Base-by-base conservation (phyloP, 441 rosid species). In the Monsonia emarginata region DNA sequence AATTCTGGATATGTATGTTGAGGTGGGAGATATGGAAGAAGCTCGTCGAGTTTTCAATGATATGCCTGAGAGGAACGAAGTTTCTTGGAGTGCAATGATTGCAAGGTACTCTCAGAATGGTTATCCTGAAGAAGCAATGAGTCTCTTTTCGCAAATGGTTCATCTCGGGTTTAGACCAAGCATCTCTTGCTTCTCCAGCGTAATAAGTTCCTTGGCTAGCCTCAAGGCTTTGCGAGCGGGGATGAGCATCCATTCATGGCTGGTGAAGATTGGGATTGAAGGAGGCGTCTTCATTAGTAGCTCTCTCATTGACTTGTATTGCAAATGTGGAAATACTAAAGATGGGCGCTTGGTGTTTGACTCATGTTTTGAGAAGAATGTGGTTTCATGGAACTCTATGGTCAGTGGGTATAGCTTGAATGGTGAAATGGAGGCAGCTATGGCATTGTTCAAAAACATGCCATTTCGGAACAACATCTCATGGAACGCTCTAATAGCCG, bases 381-480 rank as follows among this genome's bases (percentile, higher is more conserved):
- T 75, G 18, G 85, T 85, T 66, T 76, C 74, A 16, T 79, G 87
- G 88, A 87, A 83, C 68, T 65, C 86, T 28, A 83, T 87, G 84
- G 66, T 85, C 24, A 65, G 78, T 31, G 82, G 85, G 28, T 81
- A 81, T 32, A 63, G 83, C 52, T 44, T 74, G 67, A 79, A 81
- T 68, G 82, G 85, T 28, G 75, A 72, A 44, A 74, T 81, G 77
- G 75, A 80, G 67, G 88, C 79, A 74, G 92, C 89, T 7, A 66
- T 65, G 72, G 61, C 64, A 50, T 74, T 83, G 76, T 85, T 87
- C 26, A 68, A 77, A 48, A 62, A 30, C 46, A 80, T 82, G 79
- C 81, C 86, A 16, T 25, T 16, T 16, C 69, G 32, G 54, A 65
- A 74, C 69, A 75, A 61, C 46, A 67, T 78, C 68, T 70, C 81